Percentiles rank a stretch among this genome's conserved stretches.
Evolutionary conservation across 805 yeast genomes (phyloP).

Genomic region (Yamadazyma endophytica): DNA sequence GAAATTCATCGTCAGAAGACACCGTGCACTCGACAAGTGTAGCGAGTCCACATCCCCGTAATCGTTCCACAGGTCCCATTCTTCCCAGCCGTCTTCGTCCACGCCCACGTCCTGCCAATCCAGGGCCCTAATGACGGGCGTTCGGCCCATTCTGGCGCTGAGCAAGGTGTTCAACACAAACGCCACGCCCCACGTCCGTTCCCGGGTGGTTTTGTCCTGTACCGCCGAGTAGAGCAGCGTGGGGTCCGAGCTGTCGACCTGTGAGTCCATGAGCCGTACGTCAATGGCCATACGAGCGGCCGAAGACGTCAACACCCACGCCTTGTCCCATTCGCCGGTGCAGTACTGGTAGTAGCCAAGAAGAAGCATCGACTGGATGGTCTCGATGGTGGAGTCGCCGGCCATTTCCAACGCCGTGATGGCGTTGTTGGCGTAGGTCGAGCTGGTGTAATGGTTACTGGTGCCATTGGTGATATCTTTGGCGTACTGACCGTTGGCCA

Average conservation of each 20-base stretch:
- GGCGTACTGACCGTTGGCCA: conserved; percentile 1
- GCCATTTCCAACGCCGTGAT: neutral
- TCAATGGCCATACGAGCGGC: conserved; percentile 1
- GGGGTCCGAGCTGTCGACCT: neutral
- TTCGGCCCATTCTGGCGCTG: conserved; percentile 20
- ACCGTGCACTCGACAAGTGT: conserved; percentile 16
- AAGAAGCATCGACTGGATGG: conserved; percentile 1
- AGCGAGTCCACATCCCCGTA: conserved; percentile 5
- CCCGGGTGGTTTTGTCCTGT: conserved; percentile 14
- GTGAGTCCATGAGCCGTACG: neutral
- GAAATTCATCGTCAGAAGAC: conserved; percentile 16
- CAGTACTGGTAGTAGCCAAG: neutral
- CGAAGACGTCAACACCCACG: conserved; percentile 1
- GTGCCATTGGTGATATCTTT: conserved; percentile 1
- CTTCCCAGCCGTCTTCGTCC: conserved; percentile 22
- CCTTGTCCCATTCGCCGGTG: conserved; percentile 1
- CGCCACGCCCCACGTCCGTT: conserved; percentile 22
- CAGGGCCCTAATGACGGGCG: conserved; percentile 17
- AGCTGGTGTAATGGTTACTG: neutral
- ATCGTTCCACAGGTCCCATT: conserved; percentile 20
- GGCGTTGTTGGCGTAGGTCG: neutral
- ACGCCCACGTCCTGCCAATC: conserved; percentile 21
- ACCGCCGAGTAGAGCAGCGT: no score
- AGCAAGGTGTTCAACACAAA: conserved; percentile 18
- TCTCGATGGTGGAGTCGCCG: neutral